Conservation (phyloP, 2,329 filamentous ascomycete genomes). For the Fusarium paranaense region DNA sequence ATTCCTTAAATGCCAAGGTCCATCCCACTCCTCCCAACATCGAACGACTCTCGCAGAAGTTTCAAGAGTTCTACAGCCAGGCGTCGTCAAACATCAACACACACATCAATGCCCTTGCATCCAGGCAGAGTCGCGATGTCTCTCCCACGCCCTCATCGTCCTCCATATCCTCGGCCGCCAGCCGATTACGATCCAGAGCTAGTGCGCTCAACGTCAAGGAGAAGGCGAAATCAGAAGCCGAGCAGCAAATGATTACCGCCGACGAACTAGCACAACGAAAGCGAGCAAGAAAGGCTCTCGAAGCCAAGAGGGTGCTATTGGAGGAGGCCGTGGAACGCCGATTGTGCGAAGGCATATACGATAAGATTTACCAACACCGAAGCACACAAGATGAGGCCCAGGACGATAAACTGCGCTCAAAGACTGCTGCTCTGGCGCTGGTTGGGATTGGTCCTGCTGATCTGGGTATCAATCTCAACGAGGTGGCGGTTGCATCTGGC, state of each 20-base stretch:
- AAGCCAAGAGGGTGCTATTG: slow-evolving; percentile 79
- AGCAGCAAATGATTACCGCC: slow-evolving; percentile 90
- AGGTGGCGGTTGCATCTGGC: slow-evolving; percentile 64
- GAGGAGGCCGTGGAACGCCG: slow-evolving; percentile 93
- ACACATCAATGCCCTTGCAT: slow-evolving; percentile 84
- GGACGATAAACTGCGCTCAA: slow-evolving; percentile 93
- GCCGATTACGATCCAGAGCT: slow-evolving; percentile 67
- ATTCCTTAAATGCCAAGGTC: slow-evolving; percentile 87
- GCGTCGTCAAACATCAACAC: slow-evolving; percentile 87
- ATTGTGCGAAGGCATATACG: slow-evolving; percentile 86
- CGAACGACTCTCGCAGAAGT: slow-evolving; percentile 84
- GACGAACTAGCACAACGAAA: slow-evolving; percentile 86
- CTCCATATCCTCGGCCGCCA: slow-evolving; percentile 67
- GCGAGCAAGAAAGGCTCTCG: slow-evolving; percentile 80
- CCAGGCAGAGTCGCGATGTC: slow-evolving; percentile 76
- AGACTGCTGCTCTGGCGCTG: slow-evolving; percentile 89
- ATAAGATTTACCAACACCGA: slow-evolving; percentile 89
- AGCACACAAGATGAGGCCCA: slow-evolving; percentile 94
- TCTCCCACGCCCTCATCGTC: slow-evolving; percentile 67
- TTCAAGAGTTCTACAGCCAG: slow-evolving; percentile 92
- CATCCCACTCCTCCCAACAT: slow-evolving; percentile 86
- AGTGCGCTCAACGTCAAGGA: slow-evolving; percentile 66
- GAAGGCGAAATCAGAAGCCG: slow-evolving; percentile 59
- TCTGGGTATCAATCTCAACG: slow-evolving; percentile 80
- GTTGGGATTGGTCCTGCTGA: slow-evolving; percentile 92